A percentile compares a stretch with the other conserved stretches of the same genome.
Evolutionary conservation across 2,329 filamentous ascomycete genomes (phyloP).

Genomic region (Penicillium sp.): DNA sequence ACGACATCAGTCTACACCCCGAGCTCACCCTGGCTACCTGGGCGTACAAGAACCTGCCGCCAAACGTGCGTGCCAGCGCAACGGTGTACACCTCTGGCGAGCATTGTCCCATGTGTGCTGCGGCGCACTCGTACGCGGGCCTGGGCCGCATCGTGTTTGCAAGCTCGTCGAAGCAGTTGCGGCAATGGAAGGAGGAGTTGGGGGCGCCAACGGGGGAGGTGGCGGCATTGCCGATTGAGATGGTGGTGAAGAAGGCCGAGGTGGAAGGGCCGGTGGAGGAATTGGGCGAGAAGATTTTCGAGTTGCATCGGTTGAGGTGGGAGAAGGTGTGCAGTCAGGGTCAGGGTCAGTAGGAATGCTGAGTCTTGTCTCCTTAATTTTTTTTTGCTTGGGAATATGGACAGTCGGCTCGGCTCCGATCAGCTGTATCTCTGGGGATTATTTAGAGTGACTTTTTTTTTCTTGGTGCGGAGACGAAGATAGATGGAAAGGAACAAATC

Average conservation of each 20-base stretch:
- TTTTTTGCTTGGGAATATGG: too few relatives aligned
- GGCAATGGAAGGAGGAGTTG: conserved; percentile 9
- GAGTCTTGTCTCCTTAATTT: too few relatives aligned
- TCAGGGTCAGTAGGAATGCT: too few relatives aligned
- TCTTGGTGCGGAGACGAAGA: too few relatives aligned
- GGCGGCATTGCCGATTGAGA: conserved; percentile 12
- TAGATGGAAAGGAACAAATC: too few relatives aligned
- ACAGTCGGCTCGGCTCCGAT: too few relatives aligned
- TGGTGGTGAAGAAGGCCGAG: conserved; percentile 6
- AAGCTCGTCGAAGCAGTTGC: conserved; percentile 9
- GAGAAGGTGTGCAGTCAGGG: not conserved
- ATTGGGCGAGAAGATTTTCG: conserved; percentile 7
- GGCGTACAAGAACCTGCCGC: conserved; percentile 10
- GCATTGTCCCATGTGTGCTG: conserved; percentile 14
- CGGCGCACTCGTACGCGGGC: conserved; percentile 11
- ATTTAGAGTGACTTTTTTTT: too few relatives aligned
- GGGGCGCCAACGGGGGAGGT: conserved; percentile 10
- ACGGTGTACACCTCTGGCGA: conserved; percentile 15
- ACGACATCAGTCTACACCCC: conserved; percentile 11
- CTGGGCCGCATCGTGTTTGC: conserved; percentile 14
- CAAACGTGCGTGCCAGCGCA: conserved; percentile 4
- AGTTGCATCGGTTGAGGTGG: conserved; percentile 9
- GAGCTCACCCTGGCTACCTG: conserved; percentile 11
- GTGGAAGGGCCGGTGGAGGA: conserved; percentile 10
- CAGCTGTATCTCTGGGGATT: too few relatives aligned